Conservation (phyloP, 106 monocot species). For the Dendrobium chrysotoxum region DNA sequence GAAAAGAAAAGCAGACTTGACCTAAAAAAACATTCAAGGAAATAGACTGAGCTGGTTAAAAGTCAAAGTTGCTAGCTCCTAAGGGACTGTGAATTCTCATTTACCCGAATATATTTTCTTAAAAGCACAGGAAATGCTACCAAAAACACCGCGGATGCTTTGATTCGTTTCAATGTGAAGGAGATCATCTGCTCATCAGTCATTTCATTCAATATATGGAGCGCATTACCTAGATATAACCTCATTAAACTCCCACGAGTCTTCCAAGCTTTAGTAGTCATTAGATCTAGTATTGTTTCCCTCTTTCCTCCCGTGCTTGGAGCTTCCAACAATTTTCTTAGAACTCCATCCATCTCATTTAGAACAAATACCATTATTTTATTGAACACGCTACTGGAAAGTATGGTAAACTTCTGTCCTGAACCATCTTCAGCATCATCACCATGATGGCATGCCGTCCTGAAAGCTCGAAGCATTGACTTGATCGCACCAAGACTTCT, state of each 20-base stretch:
- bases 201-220: conserved; percentile 92
- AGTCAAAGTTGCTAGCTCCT: background rate
- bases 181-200: conserved; percentile 95
- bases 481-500: conserved; percentile 45
- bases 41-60: background rate
- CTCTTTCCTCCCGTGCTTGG: conserved; percentile 79
- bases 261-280: conserved; percentile 53
- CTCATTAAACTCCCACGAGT: conserved; percentile 64
- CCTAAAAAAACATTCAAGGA: background rate
- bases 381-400: conserved; percentile 84
- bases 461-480: conserved; percentile 66
- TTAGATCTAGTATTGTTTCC: conserved; percentile 63
- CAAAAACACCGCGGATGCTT: conserved; percentile 79
- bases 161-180: conserved; percentile 86
- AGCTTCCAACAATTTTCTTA: conserved; percentile 55
- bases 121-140: conserved; percentile 78
- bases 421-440: conserved; percentile 45
- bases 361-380: conserved; percentile 88
- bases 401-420: conserved; percentile 33
- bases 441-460: conserved; percentile 83
- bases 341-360: conserved; percentile 88
- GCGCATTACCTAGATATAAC: conserved; percentile 80
- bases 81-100: background rate
- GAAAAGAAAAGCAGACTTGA: too few species aligned
- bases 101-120: conserved; percentile 91